phyloP scores from a whole-genome alignment of 2,329 filamentous ascomycete species.

The Helotiales sp. region DNA sequence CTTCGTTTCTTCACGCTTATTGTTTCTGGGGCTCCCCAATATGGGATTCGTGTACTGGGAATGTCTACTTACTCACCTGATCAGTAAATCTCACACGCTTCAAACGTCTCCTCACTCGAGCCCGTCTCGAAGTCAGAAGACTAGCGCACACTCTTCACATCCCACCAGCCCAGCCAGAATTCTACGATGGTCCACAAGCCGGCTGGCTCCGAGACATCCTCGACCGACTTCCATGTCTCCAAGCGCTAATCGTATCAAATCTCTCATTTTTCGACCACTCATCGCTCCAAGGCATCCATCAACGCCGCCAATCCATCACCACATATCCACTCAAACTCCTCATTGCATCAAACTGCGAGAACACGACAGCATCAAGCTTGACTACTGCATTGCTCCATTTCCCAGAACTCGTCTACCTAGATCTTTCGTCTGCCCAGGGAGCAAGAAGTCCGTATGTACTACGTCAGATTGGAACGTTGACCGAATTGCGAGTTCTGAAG shows the following conservation, averaged over 20 bases:
- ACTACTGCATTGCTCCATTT: conserved; percentile 27
- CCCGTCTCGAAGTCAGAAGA: conserved; percentile 27
- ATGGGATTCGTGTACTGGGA: not conserved
- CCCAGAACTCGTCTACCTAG: conserved; percentile 32
- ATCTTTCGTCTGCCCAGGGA: conserved; percentile 31
- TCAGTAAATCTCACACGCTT: conserved; percentile 30
- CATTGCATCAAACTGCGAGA: conserved; percentile 29
- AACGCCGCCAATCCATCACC: conserved; percentile 4
- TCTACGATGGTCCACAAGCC: conserved; percentile 31
- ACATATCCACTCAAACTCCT: conserved; percentile 28
- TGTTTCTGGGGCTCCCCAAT: not conserved
- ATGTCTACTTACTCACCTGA: conserved; percentile 11
- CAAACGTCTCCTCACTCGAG: conserved; percentile 27
- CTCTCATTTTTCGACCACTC: conserved; percentile 34
- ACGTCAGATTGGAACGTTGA: conserved; percentile 25
- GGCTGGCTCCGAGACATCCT: conserved; percentile 34
- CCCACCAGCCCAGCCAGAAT: conserved; percentile 31
- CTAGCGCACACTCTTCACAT: conserved; percentile 32
- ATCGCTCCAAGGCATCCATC: conserved; percentile 26
- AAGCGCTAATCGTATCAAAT: conserved; percentile 31
- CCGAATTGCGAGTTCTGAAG: conserved; percentile 30
- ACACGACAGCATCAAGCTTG: conserved; percentile 32
- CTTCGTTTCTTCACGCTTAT: not conserved
- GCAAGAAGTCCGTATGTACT: conserved; percentile 28
- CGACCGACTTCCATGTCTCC: conserved; percentile 29